Evolutionary conservation across 805 yeast genomes (phyloP).

Genomic region (Yamadazyma kitorensis): DNA sequence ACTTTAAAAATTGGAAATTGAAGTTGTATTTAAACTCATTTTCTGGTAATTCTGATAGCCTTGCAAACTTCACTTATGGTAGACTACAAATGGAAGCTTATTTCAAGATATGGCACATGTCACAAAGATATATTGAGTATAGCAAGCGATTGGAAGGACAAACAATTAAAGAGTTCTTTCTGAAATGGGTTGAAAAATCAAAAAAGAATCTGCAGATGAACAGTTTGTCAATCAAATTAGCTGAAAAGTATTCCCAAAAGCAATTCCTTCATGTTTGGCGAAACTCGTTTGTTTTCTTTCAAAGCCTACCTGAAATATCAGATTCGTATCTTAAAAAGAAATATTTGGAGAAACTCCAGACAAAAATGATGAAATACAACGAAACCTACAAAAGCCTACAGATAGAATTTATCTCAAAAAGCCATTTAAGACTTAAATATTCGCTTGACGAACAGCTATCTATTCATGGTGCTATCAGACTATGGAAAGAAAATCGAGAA

Average conservation of each 20-base stretch:
- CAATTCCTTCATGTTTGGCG: conserved; percentile 4
- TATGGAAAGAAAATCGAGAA: conserved; percentile 24
- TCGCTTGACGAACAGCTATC: neutral
- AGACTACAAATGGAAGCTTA: too few relatives aligned
- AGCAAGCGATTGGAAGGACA: neutral
- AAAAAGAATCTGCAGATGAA: neutral
- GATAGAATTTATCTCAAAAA: neutral
- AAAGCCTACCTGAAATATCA: conserved; percentile 10
- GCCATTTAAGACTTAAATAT: neutral
- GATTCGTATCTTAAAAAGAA: conserved; percentile 9
- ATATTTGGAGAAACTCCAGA: conserved; percentile 2
- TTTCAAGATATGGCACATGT: too few relatives aligned
- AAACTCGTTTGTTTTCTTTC: conserved; percentile 1
- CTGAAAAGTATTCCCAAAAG: neutral
- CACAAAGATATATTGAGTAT: too few relatives aligned
- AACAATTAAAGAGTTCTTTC: neutral
- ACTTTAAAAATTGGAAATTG: conserved; percentile 15
- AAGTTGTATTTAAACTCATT: neutral
- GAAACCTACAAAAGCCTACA: neutral
- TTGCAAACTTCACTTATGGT: too few relatives aligned
- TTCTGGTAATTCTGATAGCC: too few relatives aligned
- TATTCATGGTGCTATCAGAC: neutral
- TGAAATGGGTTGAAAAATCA: neutral
- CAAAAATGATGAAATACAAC: neutral
- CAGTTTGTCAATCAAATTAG: neutral